Evolutionary conservation across 352 stramenopile species (phyloP).

Genomic region (Albugo candida): DNA sequence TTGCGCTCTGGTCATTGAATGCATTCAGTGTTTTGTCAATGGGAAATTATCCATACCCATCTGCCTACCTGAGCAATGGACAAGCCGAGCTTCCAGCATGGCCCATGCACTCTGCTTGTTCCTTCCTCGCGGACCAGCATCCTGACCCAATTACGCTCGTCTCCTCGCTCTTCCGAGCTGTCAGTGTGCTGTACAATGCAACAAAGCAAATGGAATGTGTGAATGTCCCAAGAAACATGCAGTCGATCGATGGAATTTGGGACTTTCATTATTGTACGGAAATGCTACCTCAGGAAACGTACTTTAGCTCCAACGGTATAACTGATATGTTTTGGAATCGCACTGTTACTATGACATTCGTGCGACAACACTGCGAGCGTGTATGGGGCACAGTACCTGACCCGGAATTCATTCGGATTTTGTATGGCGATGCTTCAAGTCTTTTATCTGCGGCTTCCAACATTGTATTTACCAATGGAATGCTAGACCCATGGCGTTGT

Average conservation of each 20-base stretch:
- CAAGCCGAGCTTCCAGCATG: constrained; percentile 66
- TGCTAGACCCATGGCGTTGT: constrained; percentile 85
- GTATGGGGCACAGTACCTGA: constrained; percentile 48
- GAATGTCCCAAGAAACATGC: constrained; percentile 55
- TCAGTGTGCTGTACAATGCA: constrained; percentile 82
- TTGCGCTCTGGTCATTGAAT: constrained; percentile 59
- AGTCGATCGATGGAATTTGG: constrained; percentile 71
- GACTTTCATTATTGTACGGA: constrained; percentile 86
- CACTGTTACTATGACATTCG: constrained; percentile 34
- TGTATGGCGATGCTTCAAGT: constrained; percentile 31
- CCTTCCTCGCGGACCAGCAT: constrained; percentile 21
- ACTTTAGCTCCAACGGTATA: constrained; percentile 73
- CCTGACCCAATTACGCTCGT: constrained; percentile 15
- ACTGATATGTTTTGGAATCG: constrained; percentile 85
- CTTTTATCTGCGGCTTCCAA: constrained; percentile 60
- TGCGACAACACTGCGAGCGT: constrained; percentile 35
- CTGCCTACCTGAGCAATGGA: constrained; percentile 80
- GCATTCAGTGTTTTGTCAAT: constrained; percentile 89
- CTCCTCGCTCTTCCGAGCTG: constrained; percentile 38
- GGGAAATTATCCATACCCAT: constrained; percentile 90
- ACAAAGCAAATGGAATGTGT: constrained; percentile 70
- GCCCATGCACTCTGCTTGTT: constrained; percentile 83
- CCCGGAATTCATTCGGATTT: constrained; percentile 50
- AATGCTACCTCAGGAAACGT: constrained; percentile 79
- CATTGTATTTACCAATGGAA: constrained; percentile 91